These are phyloP conservation scores for Alternaria brassicicola DNA, from an alignment of 2,329 filamentous ascomycete species.

Conservation along the genomic window DNA sequence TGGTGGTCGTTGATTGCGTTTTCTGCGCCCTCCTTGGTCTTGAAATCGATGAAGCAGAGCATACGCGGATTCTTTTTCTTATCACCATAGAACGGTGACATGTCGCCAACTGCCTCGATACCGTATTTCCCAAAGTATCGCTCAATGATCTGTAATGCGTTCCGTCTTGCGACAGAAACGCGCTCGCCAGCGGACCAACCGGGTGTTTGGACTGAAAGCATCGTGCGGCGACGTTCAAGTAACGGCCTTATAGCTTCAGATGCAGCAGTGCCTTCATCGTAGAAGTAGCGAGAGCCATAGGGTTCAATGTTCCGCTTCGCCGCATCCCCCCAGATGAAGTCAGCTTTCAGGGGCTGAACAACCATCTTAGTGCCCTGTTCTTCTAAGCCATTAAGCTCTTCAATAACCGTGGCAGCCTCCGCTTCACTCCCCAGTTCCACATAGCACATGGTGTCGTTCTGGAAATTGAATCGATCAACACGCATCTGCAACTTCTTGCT, in stretches of 20 bases:
- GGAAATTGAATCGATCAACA: slow-evolving; percentile 31
- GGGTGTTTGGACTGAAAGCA: slow-evolving; percentile 23
- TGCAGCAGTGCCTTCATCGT: slow-evolving; percentile 13
- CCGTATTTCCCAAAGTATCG: slow-evolving; percentile 22
- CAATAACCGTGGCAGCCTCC: slow-evolving; percentile 22
- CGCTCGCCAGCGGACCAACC: slow-evolving; percentile 19
- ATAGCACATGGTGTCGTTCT: slow-evolving; percentile 16
- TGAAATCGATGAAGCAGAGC: slow-evolving; percentile 30
- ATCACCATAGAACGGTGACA: slow-evolving; percentile 16
- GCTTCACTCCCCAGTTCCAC: slow-evolving; percentile 24
- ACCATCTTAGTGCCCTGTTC: not conserved
- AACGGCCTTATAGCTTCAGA: slow-evolving; percentile 19
- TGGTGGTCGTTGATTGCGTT: slow-evolving; percentile 21
- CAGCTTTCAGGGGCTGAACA: slow-evolving; percentile 6
- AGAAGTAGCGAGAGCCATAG: slow-evolving; percentile 5
- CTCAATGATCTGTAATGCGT: slow-evolving; percentile 11
- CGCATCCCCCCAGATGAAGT: slow-evolving; percentile 16
- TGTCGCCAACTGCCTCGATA: slow-evolving; percentile 20
- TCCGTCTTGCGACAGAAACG: not conserved
- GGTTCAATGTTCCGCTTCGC: not conserved
- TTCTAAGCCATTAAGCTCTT: slow-evolving; percentile 8
- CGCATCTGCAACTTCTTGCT: slow-evolving; percentile 26
- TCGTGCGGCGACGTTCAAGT: slow-evolving; percentile 28
- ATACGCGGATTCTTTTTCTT: slow-evolving; percentile 13
- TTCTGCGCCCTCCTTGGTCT: slow-evolving; percentile 30